Percentiles rank a stretch among this genome's conserved stretches.
Evolutionary conservation across 768 basidiomycete genomes (phyloP).

Genomic region (Termitomyces eurrhizus): DNA sequence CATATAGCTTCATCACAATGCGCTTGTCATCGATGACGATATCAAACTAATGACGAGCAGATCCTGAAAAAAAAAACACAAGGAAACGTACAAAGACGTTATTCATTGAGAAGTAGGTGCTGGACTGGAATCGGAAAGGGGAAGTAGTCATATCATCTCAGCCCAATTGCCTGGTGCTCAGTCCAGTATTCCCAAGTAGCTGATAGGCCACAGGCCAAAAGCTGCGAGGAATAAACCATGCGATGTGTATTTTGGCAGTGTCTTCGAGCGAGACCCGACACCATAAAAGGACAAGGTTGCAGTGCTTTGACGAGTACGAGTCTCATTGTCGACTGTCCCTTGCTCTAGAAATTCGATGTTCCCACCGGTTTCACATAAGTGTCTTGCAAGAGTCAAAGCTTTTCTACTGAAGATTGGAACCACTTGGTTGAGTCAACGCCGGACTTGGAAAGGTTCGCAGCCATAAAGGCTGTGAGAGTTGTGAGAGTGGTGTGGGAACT

Average conservation of each 20-base stretch:
- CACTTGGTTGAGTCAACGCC: background rate
- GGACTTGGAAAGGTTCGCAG: background rate
- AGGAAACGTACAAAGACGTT: slow-evolving; percentile 16
- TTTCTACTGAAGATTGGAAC: background rate
- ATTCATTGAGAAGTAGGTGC: slow-evolving; percentile 8
- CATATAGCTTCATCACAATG: slow-evolving; percentile 79
- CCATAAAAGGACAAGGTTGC: background rate
- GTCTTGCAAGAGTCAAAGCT: too few species aligned
- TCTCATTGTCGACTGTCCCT: too few species aligned
- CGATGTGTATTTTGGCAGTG: slow-evolving; percentile 1
- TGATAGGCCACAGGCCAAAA: background rate
- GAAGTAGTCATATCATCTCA: background rate
- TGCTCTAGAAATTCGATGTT: too few species aligned
- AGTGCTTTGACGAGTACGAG: background rate
- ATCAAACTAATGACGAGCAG: slow-evolving; percentile 46
- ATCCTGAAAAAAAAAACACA: background rate
- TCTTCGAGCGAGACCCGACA: background rate
- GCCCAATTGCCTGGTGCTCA: background rate
- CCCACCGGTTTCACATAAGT: too few species aligned
- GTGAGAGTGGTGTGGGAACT: background rate
- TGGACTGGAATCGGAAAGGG: background rate
- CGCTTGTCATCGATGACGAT: slow-evolving; percentile 55
- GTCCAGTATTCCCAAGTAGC: background rate
- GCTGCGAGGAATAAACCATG: slow-evolving; percentile 5
- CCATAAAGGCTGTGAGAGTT: background rate